Percentiles rank a stretch among this genome's conserved stretches.
Conservation (phyloP, 768 basidiomycete species). For the Rhizopogon vinicolor region DNA sequence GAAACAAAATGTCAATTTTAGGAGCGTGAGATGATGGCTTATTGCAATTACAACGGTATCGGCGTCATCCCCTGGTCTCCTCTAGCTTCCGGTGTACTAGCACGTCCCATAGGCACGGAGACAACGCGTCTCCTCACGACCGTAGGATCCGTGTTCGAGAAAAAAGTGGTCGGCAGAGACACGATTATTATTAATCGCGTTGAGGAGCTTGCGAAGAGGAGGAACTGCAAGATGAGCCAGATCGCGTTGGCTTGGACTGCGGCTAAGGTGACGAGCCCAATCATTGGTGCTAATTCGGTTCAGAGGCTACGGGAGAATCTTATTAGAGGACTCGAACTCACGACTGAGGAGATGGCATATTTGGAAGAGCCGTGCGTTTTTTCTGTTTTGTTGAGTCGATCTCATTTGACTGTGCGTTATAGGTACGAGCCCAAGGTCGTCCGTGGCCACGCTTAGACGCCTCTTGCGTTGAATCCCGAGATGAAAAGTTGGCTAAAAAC, state of each 20-base stretch:
- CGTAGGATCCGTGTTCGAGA: conserved; percentile 21
- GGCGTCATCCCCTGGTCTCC: conserved; percentile 51
- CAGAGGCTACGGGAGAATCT: conserved; percentile 25
- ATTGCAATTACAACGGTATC: conserved; percentile 45
- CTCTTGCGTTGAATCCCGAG: not conserved
- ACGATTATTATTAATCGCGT: conserved; percentile 34
- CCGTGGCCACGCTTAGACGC: conserved; percentile 2
- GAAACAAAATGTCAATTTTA: too few species aligned
- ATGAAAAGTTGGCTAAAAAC: not conserved
- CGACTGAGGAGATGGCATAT: conserved; percentile 23
- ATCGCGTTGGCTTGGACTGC: conserved; percentile 40
- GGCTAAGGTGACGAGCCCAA: conserved; percentile 40
- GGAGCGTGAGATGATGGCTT: conserved; percentile 43
- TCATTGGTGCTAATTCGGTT: conserved; percentile 35
- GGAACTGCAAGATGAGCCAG: conserved; percentile 38
- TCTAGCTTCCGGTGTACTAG: conserved; percentile 35
- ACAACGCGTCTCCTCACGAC: conserved; percentile 12
- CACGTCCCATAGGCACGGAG: conserved; percentile 28
- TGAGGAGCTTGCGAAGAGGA: conserved; percentile 36
- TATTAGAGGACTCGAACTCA: conserved; percentile 17
- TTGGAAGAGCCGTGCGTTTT: conserved; percentile 24
- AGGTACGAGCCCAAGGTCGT: conserved; percentile 17
- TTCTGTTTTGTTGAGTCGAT: not conserved
- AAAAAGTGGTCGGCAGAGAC: conserved; percentile 22
- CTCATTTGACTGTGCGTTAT: not conserved